phyloP scores from a whole-genome alignment of 2,329 filamentous ascomycete genomes.

The Neurospora sp. region DNA sequence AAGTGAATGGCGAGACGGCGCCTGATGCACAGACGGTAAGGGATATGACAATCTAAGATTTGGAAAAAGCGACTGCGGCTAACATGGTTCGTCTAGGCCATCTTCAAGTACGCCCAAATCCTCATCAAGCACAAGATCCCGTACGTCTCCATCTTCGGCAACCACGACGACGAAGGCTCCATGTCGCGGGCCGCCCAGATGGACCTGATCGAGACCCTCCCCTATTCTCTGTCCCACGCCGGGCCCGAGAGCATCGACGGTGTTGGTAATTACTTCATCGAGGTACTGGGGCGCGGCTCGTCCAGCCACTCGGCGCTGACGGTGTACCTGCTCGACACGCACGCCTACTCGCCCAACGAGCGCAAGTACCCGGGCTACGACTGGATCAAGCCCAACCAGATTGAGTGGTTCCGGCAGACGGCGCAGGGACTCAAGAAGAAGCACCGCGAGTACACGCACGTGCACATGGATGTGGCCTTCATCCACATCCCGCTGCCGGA shows the following conservation, averaged over 20 bases:
- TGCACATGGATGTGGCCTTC: constrained; percentile 92
- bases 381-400: constrained; percentile 91
- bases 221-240: constrained; percentile 77
- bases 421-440: constrained; percentile 62
- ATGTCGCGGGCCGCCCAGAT: constrained; percentile 71
- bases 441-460: constrained; percentile 77
- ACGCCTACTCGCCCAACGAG: constrained; percentile 85
- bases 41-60: constrained; percentile 14
- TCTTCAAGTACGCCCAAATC: constrained; percentile 85
- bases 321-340: constrained; percentile 89
- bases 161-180: constrained; percentile 89
- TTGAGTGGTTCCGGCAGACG: constrained; percentile 84
- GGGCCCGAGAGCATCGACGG: constrained; percentile 80
- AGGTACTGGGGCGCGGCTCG: constrained; percentile 70
- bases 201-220: constrained; percentile 74
- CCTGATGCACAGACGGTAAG: constrained; percentile 76
- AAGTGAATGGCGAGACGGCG: constrained; percentile 88
- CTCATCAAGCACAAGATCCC: constrained; percentile 83
- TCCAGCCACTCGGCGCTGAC: constrained; percentile 85
- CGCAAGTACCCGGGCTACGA: constrained; percentile 85
- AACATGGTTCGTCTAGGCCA: constrained; percentile 43
- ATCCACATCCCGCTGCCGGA: constrained; percentile 96
- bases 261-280: constrained; percentile 89
- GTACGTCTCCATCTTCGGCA: constrained; percentile 88
- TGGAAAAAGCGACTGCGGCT: neutral